phyloP scores from a whole-genome alignment of 345 rosid species.

The Clarkia xantiana region DNA sequence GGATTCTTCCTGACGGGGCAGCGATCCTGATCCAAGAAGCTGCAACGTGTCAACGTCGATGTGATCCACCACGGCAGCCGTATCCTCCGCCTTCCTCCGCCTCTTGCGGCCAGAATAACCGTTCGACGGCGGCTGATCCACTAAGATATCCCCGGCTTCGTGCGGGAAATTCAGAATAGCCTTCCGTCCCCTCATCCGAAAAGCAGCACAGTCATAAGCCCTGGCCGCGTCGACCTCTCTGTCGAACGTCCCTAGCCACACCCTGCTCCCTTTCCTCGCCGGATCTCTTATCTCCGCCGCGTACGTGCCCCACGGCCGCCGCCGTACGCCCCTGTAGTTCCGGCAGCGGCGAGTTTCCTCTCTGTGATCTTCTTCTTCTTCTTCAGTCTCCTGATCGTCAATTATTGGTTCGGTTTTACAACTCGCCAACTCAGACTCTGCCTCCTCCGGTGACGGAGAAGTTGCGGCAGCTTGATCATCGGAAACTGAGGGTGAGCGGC shows the following conservation, averaged over 20 bases:
- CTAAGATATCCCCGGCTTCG: constrained; percentile 42
- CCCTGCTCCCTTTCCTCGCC: constrained; percentile 49
- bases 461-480: constrained; percentile 7
- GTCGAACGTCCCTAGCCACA: constrained; percentile 90
- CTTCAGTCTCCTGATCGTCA: too few relatives aligned
- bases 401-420: background rate
- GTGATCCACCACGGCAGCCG: background rate
- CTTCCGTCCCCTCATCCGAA: constrained; percentile 68
- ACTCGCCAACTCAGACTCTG: background rate
- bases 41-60: too few relatives aligned
- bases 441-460: background rate
- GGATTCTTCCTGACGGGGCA: too few relatives aligned
- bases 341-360: constrained; percentile 21
- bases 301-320: constrained; percentile 90
- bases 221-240: constrained; percentile 65
- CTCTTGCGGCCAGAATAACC: constrained; percentile 30
- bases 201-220: constrained; percentile 83
- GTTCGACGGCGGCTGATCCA: constrained; percentile 32
- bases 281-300: constrained; percentile 98
- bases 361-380: background rate
- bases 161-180: constrained; percentile 77
- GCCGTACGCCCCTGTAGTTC: constrained; percentile 77
- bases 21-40: too few relatives aligned
- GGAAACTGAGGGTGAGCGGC: constrained; percentile 11
- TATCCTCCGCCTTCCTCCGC: constrained; percentile 15